Base-by-base conservation (phyloP, 1,284 basidiomycete species). In the Ustanciosporium gigantosporum region DNA sequence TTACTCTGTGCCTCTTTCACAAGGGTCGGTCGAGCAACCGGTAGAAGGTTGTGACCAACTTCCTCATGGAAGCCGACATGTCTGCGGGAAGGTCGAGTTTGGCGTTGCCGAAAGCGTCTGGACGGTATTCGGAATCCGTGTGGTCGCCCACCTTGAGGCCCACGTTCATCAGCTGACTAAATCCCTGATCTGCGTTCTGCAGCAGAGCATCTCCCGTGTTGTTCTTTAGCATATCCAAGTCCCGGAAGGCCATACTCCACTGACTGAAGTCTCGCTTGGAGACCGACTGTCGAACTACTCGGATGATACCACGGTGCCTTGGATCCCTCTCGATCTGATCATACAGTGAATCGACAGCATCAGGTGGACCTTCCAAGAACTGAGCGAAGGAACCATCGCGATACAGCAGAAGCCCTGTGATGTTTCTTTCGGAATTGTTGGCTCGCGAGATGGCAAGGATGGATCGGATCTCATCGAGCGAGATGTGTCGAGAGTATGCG, bases 231-330 rank as follows among this genome's bases (percentile, higher is more conserved):
- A 62, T 46, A n/a, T 62, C 59, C 11, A 67, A 42, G 23, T 67
- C 64, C 23, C 64, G 40, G 47, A 53, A 67, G 1, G 52, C 64
- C 64, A 67, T 67, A 25, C 42, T 56, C 64, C 64, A 67, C n/a
- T 59, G 36, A 13, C 34, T 27, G 22, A 67, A 67, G 25, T 60
- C 57, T 5, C 64, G 49, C 59, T 62, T 53, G 32, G 36, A 27
- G 16, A 48, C 55, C 3, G 37, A 22, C 36, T 46, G 46, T 13
- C 55, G 31, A 1, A 67, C 20, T 9, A 67, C 42, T 4, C 49
- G 38, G 14, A 67, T 57, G 32, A 67, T 36, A 21, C 59, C 53
- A 21, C 42, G 43, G 23, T 67, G 64, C 5, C 64, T 48, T 15
- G 45, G 45, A 31, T 67, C 64, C n/a, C 37, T 27, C 27, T 53